Base-by-base conservation (phyloP, 2,329 filamentous ascomycete genomes). In the Ophiostoma australiae region DNA sequence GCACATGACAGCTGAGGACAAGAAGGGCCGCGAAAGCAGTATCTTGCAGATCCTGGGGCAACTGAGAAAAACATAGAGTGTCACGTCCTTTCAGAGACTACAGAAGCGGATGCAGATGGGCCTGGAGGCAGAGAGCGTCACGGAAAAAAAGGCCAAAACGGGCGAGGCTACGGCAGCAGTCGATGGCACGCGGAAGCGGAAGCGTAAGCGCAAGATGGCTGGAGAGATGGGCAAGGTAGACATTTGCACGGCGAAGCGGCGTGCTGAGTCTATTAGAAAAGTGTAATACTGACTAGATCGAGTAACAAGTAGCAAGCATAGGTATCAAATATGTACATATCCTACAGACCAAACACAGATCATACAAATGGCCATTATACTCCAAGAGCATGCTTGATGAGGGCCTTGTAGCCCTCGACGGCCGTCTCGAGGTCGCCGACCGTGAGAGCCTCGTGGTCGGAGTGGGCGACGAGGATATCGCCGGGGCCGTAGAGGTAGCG, bases 401-500 rank as follows among this genome's bases (percentile, higher is more conserved):
- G 81, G 76, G 82, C 90, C 81, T 92, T 88, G 78, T 94, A 97
- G 7, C 90, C 93, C 73, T 89, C 84, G 0, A 97, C 92, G 3
- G 93, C 91, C 69, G 85, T 83, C 80, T 94, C 90, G 69, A 98
- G 80, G 74, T 96, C 90, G 33, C 84, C 85, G 39, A 94, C 87
- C 35, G 86, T 91, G 75, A 97, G 78, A 41, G 89, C 90, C 81
- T 97, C 94, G 75, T 95, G 85, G 74, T 92, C 90, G 0, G 90
- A 91, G 78, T 98, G 94, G 5, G 94, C 94, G 37, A 97, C 92
- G 52, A 95, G 83, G 73, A 98, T 97, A 73, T 83, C 90, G 0
- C 89, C 89, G 0, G 89, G 89, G 0, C 89, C 89, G 77, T 90
- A 91, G 17, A 91, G 81, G 75, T 90, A 91, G 71, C 84, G 84